Base-by-base conservation (phyloP, 345 rosid genomes). In the Linum trigynum region DNA sequence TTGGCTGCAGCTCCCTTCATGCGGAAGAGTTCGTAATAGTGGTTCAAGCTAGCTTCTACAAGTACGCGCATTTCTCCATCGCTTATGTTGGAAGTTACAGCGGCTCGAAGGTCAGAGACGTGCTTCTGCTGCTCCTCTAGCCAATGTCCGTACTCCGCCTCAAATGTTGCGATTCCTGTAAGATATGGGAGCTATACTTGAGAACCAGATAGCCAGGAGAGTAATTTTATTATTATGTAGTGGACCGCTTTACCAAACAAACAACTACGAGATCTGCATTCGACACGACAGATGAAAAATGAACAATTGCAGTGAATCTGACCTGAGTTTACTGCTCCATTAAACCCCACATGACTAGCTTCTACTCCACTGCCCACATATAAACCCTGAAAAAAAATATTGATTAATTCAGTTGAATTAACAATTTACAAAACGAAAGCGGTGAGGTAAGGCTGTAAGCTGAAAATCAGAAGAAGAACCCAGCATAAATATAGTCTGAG, bases 121-220 rank as follows among this genome's bases (percentile, higher is more conserved):
- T 90, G 95, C 68, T 76, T 80, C 40, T 73, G 82, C 71, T 88
- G 96, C 69, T 84, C 96, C 64, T 88, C 92, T 66, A 94, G 69
- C 99, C 99, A 94, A 38, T 76, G 82, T 63, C 82, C 87, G 58
- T 94, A 94, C 76, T 88, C 89, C 86, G 84, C 79, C 85, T 94
- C 97, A 82, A 94, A 94, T 60, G 86, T 75, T 36, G 86, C 78
- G 67, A 86, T 82, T 51, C 88, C 92, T 88, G 81, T 16, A 43
- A 14, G 12, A 7, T 15, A 37, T 1, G 2, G 55, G 17, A 45
- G 69, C 32, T 23, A 23, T 23, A 23, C 32, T 23, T 23, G 32
- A 23, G 32, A 23, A 23, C 32, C 32, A 23, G 32, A 23, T 23
- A 23, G 32, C 32, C 32, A 23, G 32, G 32, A 23, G 32, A 23